These are phyloP conservation scores for Helenozyma baotianmanensis DNA, from an alignment of 805 yeast genomes.

Conservation along the genomic window DNA sequence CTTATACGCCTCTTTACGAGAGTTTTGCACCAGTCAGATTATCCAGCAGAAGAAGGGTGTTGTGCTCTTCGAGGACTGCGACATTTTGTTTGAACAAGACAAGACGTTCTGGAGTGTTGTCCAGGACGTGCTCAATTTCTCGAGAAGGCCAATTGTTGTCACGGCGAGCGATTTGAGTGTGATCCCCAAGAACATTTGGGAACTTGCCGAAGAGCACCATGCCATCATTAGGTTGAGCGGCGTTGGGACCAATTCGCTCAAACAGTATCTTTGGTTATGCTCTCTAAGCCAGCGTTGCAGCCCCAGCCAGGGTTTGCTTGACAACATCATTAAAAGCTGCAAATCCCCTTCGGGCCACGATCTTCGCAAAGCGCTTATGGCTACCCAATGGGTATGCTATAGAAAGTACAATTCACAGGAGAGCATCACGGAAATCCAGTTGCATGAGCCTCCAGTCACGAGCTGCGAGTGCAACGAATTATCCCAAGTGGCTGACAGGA, in stretches of 20 bases:
- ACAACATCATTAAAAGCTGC: constrained; percentile 19
- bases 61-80: constrained; percentile 82
- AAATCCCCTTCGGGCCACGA: constrained; percentile 28
- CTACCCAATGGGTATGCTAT: constrained; percentile 40
- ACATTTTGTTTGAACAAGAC: constrained; percentile 72
- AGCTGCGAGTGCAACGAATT: background rate
- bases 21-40: constrained; percentile 78
- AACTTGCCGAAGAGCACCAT: constrained; percentile 40
- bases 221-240: constrained; percentile 32
- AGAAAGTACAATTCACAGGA: background rate
- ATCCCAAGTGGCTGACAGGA: constrained; percentile 2
- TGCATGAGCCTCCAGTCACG: no score
- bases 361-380: constrained; percentile 43
- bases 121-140: constrained; percentile 51
- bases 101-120: constrained; percentile 76
- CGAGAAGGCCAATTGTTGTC: constrained; percentile 66
- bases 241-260: constrained; percentile 12
- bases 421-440: no score
- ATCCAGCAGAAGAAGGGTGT: constrained; percentile 63
- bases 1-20: constrained; percentile 59
- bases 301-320: constrained; percentile 26
- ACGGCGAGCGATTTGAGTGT: constrained; percentile 51
- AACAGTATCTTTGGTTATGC: constrained; percentile 39
- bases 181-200: constrained; percentile 47
- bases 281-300: constrained; percentile 31